These are phyloP conservation scores for Neurospora discreta DNA, from an alignment of 495 filamentous ascomycete species.

Conservation along the genomic window DNA sequence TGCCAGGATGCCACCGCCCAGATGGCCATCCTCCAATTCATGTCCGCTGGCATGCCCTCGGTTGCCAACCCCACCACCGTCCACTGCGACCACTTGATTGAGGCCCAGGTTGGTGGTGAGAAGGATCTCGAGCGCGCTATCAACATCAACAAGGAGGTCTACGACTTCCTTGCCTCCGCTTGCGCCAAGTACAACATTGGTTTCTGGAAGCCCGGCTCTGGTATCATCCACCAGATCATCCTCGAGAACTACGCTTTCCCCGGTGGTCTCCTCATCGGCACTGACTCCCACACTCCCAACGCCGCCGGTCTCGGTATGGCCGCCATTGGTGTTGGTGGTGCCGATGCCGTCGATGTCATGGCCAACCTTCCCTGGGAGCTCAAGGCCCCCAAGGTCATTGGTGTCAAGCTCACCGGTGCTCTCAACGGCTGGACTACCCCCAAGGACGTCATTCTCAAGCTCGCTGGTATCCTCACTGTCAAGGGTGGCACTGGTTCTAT, in stretches of 20 bases:
- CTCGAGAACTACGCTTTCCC: conserved; percentile 98
- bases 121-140: conserved; percentile 91
- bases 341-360: conserved; percentile 98
- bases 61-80: conserved; percentile 94
- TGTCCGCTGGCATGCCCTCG: conserved; percentile 91
- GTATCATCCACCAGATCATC: conserved; percentile 99
- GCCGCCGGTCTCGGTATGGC: conserved; percentile 93
- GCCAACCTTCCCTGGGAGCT: conserved; percentile 95
- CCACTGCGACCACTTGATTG: conserved; percentile 99
- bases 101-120: conserved; percentile 86
- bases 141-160: conserved; percentile 98
- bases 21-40: conserved; percentile 99
- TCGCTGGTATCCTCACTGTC: conserved; percentile 92
- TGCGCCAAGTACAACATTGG: conserved; percentile 99
- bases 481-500: conserved; percentile 97
- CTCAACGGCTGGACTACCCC: conserved; percentile 90
- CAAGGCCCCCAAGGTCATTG: conserved; percentile 95
- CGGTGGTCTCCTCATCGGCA: conserved; percentile 95
- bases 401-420: conserved; percentile 84
- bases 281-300: conserved; percentile 97
- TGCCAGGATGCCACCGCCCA: conserved; percentile 99
- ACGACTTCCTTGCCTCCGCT: conserved; percentile 89
- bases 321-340: conserved; percentile 97
- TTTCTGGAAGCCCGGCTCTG: conserved; percentile 97
- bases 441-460: conserved; percentile 98